A percentile compares a stretch with the other conserved stretches of the same genome.
phyloP scores from a whole-genome alignment of 164 flowering plant species.

The Stephania cephalantha region DNA sequence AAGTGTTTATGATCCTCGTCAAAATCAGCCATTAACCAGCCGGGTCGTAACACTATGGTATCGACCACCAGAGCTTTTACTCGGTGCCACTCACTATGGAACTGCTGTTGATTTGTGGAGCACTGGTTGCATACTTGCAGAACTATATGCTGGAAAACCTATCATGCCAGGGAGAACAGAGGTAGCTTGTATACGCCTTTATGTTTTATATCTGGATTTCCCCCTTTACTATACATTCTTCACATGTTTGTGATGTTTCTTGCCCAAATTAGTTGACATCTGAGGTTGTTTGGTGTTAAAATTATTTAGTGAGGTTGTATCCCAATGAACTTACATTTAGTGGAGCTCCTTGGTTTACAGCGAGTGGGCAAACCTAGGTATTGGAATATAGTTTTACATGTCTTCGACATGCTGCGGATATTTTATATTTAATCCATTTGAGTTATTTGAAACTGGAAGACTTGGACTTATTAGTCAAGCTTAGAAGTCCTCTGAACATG shows the following conservation, averaged over 20 bases:
- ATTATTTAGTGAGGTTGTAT: not conserved
- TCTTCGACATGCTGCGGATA: not conserved
- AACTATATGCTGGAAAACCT: constrained; percentile 92
- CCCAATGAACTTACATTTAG: not conserved
- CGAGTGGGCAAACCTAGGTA: not conserved
- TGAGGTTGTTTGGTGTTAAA: not conserved
- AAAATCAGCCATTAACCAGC: constrained; percentile 76
- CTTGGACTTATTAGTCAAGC: not conserved
- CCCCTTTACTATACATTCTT: not conserved
- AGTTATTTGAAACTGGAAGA: not conserved
- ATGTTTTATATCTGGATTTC: not conserved
- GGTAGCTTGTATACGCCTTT: constrained; percentile 33
- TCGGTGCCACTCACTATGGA: constrained; percentile 90
- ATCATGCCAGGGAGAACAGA: constrained; percentile 99
- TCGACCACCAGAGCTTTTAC: constrained; percentile 93
- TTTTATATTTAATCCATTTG: not conserved
- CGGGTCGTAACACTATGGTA: constrained; percentile 99
- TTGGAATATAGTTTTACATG: not conserved
- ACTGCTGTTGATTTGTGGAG: constrained; percentile 99
- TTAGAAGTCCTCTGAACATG: not conserved
- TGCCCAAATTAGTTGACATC: not conserved
- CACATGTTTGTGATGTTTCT: not conserved
- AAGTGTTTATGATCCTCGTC: constrained; percentile 65
- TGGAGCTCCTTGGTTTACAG: not conserved
- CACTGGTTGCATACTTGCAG: constrained; percentile 96